Base-by-base conservation (phyloP, 2,329 filamentous ascomycete genomes). In the Cercospora sp. region DNA sequence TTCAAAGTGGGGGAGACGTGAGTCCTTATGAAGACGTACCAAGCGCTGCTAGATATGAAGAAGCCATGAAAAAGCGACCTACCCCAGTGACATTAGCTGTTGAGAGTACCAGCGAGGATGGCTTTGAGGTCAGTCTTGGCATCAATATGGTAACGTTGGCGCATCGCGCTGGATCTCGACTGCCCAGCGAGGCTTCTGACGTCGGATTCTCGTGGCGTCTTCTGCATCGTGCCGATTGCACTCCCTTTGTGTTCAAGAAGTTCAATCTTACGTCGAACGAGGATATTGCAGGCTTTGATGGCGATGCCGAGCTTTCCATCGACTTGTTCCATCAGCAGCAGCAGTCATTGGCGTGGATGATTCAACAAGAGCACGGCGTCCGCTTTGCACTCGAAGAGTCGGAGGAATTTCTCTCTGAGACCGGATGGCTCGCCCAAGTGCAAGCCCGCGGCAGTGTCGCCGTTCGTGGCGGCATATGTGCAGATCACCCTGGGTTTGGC, bases 401-500 rank as follows among this genome's bases (percentile, higher is more conserved):
- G 0, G 87, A 88, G 67, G 89, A 82, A 2, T 68, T 82, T 1
- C 73, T 8, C 16, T 40, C 80, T 0, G 57, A 59, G 10, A 64
- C 75, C 0, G 72, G 84, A 10, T 90, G 87, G 85, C 83, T 86
- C 66, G 82, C 83, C 2, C 88, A 90, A 74, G 87, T 81, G 1
- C 78, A 77, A n/a, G 85, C 83, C n/a, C 72, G 82, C 67, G 75
- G 80, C 40, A 26, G 76, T n/a, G 60, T 80, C 63, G 40, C 68
- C 34, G 69, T 89, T 49, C 83, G 82, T 18, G 89, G 89, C 12
- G 89, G 89, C 5, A 82, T 91, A 18, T 80, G 90, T 37, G 88
- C 88, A 2, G 88, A 90, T 73, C 82, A 87, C 55, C 87, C 90
- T 37, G 88, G 87, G 0, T 91, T 89, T 73, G 89, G 89, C 0